Percentiles rank a stretch among this genome's conserved stretches.
phyloP scores from a whole-genome alignment of 805 yeast species.

The Candida berthetii region DNA sequence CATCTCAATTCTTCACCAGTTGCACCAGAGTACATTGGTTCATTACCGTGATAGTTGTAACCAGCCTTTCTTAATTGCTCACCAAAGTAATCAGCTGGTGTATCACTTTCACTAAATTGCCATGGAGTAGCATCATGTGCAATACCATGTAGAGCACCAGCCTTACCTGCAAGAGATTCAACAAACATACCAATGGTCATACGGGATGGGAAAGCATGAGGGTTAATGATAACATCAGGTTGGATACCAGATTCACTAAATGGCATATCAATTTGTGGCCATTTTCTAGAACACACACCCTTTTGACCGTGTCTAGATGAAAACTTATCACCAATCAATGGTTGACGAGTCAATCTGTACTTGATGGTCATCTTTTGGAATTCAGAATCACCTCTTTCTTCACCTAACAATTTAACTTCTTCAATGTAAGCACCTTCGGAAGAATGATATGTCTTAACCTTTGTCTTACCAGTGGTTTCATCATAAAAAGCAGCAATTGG shows the following conservation, averaged over 20 bases:
- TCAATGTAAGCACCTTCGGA: constrained; percentile 93
- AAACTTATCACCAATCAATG: constrained; percentile 95
- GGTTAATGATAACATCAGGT: constrained; percentile 96
- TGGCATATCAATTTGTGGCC: constrained; percentile 98
- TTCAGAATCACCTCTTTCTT: constrained; percentile 68
- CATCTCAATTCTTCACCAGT: constrained; percentile 97
- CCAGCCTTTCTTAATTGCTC: constrained; percentile 86
- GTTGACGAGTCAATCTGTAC: constrained; percentile 85
- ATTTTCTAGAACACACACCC: constrained; percentile 97
- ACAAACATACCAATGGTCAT: constrained; percentile 99
- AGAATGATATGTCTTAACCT: constrained; percentile 88
- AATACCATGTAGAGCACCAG: constrained; percentile 96
- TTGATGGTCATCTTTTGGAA: constrained; percentile 83
- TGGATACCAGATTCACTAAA: constrained; percentile 94
- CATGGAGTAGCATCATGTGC: constrained; percentile 98
- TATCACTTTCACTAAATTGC: constrained; percentile 84
- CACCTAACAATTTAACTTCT: constrained; percentile 89
- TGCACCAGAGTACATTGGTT: constrained; percentile 98
- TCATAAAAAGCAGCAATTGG: constrained; percentile 92
- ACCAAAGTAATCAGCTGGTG: constrained; percentile 97
- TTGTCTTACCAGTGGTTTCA: constrained; percentile 85
- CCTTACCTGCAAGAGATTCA: constrained; percentile 96
- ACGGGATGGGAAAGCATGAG: constrained; percentile 99
- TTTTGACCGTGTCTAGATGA: constrained; percentile 98
- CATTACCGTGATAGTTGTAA: constrained; percentile 96